Base-by-base conservation (phyloP, 257 asterid genomes). In the Solanum habrochaites region DNA sequence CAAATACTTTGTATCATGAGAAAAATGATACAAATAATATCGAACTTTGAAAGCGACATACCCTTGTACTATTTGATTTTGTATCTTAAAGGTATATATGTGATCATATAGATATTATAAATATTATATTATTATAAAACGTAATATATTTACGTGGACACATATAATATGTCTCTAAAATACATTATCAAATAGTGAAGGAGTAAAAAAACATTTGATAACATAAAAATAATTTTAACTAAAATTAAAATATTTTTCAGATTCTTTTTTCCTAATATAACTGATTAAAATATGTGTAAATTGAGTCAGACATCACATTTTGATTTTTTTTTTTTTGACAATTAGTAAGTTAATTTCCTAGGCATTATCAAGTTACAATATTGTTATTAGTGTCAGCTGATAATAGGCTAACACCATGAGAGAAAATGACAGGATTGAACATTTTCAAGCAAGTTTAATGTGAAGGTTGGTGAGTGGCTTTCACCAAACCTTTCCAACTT, bases 381-480 rank as follows among this genome's bases (percentile, higher is more conserved):
- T 77, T 40, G 6, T 25, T 43, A 13, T 14, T 77, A 14, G 9
- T 77, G 60, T 43, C n/a, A 25, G 83, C n/a, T 43, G 8, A 25
- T 43, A 77, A 25, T n/a, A 77, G 83, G 64, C 1, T 77, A 77
- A 77, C 27, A 14, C 35, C 2, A n/a, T 6, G 5, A 4, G 39
- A 43, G 83, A 77, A 77, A 43, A 77, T 77, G 83, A 25, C 83
- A 43, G 31, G 60, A n/a, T 75, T 23, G 37, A 77, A 7, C 62
- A 40, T 13, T 25, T 8, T 43, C 32, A 23, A 43, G 9, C 66
- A 78, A 45, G 84, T 78, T 78, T 78, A 37, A 37, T 37, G 66
- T 78, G 84, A 78, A 45, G 25, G 84, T 78, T 78, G 40, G 83
- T 43, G 83, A 47, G 40, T 78, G 64, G 40, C 64, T 27, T 78